These are phyloP conservation scores for Asclepias syriaca DNA, from an alignment of 257 asterid species.

Conservation along the genomic window DNA sequence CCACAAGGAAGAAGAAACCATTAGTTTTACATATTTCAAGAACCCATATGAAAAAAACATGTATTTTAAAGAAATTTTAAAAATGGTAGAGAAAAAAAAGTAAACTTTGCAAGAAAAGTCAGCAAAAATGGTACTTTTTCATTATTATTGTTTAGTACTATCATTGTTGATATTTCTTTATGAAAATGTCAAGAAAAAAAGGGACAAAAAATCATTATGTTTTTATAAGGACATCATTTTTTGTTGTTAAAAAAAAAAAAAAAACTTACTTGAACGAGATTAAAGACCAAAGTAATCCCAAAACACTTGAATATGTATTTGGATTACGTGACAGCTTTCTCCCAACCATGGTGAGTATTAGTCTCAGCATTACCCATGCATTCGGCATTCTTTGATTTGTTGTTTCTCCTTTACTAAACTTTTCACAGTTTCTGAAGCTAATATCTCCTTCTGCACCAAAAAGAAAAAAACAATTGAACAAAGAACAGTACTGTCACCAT, in stretches of 20 bases:
- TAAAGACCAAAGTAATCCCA: conserved; percentile 65
- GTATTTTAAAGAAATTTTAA: too few species aligned
- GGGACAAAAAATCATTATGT: neutral
- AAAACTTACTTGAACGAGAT: conserved; percentile 55
- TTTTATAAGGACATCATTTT: too few species aligned
- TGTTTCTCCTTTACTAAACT: conserved; percentile 12
- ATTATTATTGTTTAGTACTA: too few species aligned
- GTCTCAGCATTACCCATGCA: conserved; percentile 51
- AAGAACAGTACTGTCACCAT: too few species aligned
- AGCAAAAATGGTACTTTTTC: too few species aligned
- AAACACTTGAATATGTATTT: conserved; percentile 61
- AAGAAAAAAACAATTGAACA: too few species aligned
- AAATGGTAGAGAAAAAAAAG: too few species aligned
- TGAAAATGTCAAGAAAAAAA: neutral
- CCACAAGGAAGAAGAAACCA: too few species aligned
- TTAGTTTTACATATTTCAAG: too few species aligned
- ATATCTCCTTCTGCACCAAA: conserved; percentile 47
- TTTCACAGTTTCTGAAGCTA: conserved; percentile 61
- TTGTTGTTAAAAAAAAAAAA: neutral
- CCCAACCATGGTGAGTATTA: conserved; percentile 51
- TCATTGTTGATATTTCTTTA: too few species aligned
- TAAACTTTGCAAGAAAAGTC: too few species aligned
- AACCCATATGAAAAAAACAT: too few species aligned
- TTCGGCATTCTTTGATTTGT: conserved; percentile 54
- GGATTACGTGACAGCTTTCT: conserved; percentile 76